Evolutionary conservation across 202 grass and related monocot genomes (phyloP).

Genomic region (Tripidium arundinaceum): DNA sequence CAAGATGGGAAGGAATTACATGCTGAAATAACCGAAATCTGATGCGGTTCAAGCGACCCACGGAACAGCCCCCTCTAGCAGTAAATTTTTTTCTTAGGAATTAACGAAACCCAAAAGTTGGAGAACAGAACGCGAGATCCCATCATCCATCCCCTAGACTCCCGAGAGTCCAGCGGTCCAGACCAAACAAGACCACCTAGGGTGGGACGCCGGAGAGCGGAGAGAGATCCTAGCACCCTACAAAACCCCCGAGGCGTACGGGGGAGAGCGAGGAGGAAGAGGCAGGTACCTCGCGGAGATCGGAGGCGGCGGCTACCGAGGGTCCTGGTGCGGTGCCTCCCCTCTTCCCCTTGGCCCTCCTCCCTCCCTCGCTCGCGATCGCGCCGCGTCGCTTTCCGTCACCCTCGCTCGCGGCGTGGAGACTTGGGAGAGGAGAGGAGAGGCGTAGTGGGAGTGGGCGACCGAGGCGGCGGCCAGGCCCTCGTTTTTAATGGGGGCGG

Average conservation of each 20-base stretch:
- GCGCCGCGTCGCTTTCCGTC: constrained; percentile 7
- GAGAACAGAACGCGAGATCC: too few species aligned
- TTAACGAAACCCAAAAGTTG: too few species aligned
- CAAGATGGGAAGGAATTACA: too few species aligned
- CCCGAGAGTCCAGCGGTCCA: too few species aligned
- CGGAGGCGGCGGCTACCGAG: not conserved
- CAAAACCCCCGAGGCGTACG: not conserved
- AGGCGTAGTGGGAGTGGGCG: not conserved
- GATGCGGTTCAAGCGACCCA: not conserved
- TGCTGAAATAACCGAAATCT: not conserved
- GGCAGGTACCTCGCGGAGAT: constrained; percentile 19
- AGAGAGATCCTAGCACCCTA: not conserved
- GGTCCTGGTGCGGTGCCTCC: not conserved
- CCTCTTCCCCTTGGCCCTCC: not conserved
- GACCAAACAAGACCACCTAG: not conserved
- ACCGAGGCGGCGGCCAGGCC: constrained; percentile 26
- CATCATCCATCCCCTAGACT: too few species aligned
- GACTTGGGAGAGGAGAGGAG: not conserved
- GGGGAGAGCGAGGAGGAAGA: too few species aligned
- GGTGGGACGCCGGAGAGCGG: not conserved
- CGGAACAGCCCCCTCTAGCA: not conserved
- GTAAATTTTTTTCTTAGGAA: not conserved
- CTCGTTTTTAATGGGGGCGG: constrained; percentile 33
- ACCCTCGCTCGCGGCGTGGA: constrained; percentile 6
- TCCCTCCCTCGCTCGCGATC: too few species aligned